Percentiles rank a stretch among this genome's conserved stretches.
Evolutionary conservation across 2,329 filamentous ascomycete genomes (phyloP).

Genomic region (Alternaria solani): DNA sequence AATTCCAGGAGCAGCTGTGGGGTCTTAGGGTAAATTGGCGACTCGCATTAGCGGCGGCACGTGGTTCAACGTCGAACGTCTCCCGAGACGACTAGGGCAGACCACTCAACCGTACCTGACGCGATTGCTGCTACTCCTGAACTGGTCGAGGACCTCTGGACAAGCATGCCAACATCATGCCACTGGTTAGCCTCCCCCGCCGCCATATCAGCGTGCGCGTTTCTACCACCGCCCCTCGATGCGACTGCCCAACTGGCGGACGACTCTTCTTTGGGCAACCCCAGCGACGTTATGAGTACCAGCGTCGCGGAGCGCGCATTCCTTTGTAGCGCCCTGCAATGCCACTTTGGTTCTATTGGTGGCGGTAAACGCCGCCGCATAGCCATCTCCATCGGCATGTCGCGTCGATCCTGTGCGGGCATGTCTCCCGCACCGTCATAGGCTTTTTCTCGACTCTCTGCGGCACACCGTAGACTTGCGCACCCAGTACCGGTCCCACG

Average conservation of each 20-base stretch:
- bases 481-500: not conserved
- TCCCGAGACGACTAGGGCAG: not conserved
- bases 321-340: not conserved
- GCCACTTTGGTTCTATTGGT: conserved; percentile 1
- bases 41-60: not conserved
- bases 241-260: not conserved
- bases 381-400: not conserved
- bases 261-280: not conserved
- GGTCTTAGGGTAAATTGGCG: not conserved
- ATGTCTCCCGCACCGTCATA: conserved; percentile 5
- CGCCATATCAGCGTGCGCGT: not conserved
- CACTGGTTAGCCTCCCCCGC: not conserved
- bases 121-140: not conserved
- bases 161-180: not conserved
- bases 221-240: not conserved
- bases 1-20: not conserved
- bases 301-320: not conserved
- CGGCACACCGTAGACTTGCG: conserved; percentile 5
- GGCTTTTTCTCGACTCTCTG: conserved; percentile 2
- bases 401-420: conserved; percentile 6
- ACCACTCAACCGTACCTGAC: not conserved
- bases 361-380: not conserved
- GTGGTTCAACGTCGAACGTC: not conserved
- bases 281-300: not conserved
- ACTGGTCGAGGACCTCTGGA: not conserved